phyloP scores from a whole-genome alignment of 1,284 basidiomycete genomes.

The Ustilago hordei region DNA sequence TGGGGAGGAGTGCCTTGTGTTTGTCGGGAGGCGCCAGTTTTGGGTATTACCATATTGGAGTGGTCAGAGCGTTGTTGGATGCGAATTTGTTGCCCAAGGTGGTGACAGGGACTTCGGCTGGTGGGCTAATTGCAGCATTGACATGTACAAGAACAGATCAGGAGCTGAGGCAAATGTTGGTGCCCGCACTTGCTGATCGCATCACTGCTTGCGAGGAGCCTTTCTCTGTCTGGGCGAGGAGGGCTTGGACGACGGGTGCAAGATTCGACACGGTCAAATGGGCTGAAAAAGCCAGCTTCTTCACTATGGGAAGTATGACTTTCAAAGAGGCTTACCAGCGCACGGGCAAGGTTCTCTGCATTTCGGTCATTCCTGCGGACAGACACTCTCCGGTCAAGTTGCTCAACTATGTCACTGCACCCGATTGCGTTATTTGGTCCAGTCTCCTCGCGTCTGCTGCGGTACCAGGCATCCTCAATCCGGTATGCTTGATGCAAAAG shows the following conservation, averaged over 20 bases:
- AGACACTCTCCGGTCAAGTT: conserved; percentile 91
- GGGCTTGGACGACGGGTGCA: conserved; percentile 89
- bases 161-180: conserved; percentile 79
- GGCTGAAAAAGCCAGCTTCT: conserved; percentile 82
- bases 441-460: conserved; percentile 69
- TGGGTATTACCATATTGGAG: conserved; percentile 88
- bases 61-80: conserved; percentile 91
- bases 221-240: conserved; percentile 76
- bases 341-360: conserved; percentile 89
- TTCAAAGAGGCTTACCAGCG: conserved; percentile 94
- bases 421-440: conserved; percentile 79
- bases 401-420: conserved; percentile 94
- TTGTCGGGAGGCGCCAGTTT: conserved; percentile 93
- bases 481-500: conserved; percentile 88
- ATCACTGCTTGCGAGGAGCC: conserved; percentile 91
- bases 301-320: conserved; percentile 92
- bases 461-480: conserved; percentile 72
- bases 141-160: conserved; percentile 90
- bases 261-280: conserved; percentile 90
- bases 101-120: conserved; percentile 89
- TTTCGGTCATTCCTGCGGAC: conserved; percentile 93
- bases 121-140: conserved; percentile 78
- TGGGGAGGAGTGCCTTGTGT: conserved; percentile 90
- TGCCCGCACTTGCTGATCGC: conserved; percentile 76
- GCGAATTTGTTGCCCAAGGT: conserved; percentile 87